These are phyloP conservation scores for Trichosphaerium sp. DNA, from an alignment of 78 protist genomes.

Conservation along the genomic window DNA sequence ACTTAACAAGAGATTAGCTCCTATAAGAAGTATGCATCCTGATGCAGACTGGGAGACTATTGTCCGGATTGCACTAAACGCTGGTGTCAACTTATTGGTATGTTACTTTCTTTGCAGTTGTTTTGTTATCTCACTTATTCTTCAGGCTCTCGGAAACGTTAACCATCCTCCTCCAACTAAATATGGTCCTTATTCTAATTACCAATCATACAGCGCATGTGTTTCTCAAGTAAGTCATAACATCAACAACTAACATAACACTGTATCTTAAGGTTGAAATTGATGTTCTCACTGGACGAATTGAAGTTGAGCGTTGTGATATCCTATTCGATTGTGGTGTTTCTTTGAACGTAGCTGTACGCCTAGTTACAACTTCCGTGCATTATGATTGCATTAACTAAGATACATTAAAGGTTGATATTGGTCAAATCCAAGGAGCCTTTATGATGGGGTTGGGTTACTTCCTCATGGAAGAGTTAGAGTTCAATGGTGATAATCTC, in stretches of 20 bases:
- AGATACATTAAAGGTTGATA: constrained; percentile 28
- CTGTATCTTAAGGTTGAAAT: constrained; percentile 32
- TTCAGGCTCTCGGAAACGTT: too few relatives aligned
- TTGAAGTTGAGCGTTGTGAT: constrained; percentile 18
- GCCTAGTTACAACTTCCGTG: too few relatives aligned
- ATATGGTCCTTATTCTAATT: neutral
- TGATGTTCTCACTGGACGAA: constrained; percentile 49
- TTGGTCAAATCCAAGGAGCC: constrained; percentile 57
- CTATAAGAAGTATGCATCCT: neutral
- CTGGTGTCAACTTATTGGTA: too few relatives aligned
- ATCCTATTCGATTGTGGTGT: constrained; percentile 35
- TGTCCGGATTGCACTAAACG: too few relatives aligned
- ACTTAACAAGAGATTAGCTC: too few relatives aligned
- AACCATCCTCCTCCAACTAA: neutral
- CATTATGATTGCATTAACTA: too few relatives aligned
- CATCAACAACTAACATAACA: too few relatives aligned
- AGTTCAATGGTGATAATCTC: neutral
- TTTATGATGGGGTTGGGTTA: constrained; percentile 10
- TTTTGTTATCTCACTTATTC: too few relatives aligned
- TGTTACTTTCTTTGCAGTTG: too few relatives aligned
- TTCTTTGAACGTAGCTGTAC: constrained; percentile 42
- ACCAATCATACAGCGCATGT: constrained; percentile 39
- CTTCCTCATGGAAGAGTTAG: neutral
- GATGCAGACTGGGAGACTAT: too few relatives aligned
- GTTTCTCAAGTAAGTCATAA: too few relatives aligned